Evolutionary conservation across 441 rosid genomes (phyloP).

Genomic region (Erodium texanum): DNA sequence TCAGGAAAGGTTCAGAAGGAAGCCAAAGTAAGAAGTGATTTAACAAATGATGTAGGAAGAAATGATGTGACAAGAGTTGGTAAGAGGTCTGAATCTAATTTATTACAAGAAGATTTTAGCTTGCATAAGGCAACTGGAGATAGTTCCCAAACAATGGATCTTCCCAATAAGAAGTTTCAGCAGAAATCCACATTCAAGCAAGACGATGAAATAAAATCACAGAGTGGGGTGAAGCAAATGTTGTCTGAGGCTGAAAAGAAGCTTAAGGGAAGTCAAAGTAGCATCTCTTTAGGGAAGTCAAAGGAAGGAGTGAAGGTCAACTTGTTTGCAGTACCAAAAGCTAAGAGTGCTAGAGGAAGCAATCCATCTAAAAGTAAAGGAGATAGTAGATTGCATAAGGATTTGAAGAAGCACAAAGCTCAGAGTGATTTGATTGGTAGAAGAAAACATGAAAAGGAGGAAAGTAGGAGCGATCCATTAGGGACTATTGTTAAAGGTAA

Average conservation of each 20-base stretch:
- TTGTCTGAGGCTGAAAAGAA: constrained; percentile 7
- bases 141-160: constrained; percentile 2
- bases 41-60: neutral
- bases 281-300: constrained; percentile 1
- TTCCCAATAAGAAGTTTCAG: constrained; percentile 3
- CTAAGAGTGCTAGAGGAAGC: constrained; percentile 3
- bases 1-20: constrained; percentile 1
- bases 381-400: constrained; percentile 5
- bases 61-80: neutral
- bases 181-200: neutral
- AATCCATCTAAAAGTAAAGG: constrained; percentile 8
- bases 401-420: neutral
- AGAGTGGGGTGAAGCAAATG: constrained; percentile 3
- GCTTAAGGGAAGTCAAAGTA: constrained; percentile 1
- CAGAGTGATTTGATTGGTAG: neutral
- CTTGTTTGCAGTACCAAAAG: constrained; percentile 7
- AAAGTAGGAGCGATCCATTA: neutral
- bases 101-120: neutral
- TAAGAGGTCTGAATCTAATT: constrained; percentile 6
- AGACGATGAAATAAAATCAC: neutral
- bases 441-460: constrained; percentile 6
- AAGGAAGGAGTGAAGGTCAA: neutral
- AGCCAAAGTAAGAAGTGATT: neutral
- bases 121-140: neutral
- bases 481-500: constrained; percentile 1